Conservation (phyloP, 352 stramenopile genomes). For the Globisporangium ultimum region DNA sequence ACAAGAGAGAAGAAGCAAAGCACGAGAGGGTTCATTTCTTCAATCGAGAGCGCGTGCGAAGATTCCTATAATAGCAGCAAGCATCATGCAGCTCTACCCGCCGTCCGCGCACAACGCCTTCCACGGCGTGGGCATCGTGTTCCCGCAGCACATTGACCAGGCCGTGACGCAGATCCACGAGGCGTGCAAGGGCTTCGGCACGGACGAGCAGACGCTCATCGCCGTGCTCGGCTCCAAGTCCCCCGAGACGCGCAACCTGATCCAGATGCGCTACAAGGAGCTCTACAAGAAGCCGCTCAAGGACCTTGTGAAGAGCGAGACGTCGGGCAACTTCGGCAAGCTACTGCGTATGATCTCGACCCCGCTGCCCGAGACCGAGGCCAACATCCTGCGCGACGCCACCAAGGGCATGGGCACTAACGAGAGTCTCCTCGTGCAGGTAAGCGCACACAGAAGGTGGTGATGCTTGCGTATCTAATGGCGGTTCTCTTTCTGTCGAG, state of each 20-base stretch:
- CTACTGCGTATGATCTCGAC: conserved; percentile 73
- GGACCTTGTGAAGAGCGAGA: conserved; percentile 63
- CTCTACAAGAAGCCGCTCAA: conserved; percentile 57
- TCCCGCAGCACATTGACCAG: conserved; percentile 52
- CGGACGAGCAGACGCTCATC: conserved; percentile 74
- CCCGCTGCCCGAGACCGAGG: conserved; percentile 66
- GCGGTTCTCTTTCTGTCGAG: background rate
- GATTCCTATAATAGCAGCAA: no score
- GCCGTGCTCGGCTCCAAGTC: conserved; percentile 64
- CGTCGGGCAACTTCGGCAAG: conserved; percentile 67
- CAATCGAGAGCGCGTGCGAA: no score
- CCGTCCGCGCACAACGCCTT: conserved; percentile 51
- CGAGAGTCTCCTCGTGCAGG: conserved; percentile 60
- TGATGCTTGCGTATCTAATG: no score
- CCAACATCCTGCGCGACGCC: conserved; percentile 59
- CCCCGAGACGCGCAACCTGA: conserved; percentile 61
- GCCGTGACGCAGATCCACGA: conserved; percentile 64
- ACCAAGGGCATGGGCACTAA: conserved; percentile 73
- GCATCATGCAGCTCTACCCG: conserved; percentile 70
- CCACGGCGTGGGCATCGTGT: conserved; percentile 39
- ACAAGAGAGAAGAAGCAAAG: background rate
- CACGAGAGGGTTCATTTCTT: background rate
- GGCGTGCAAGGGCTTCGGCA: conserved; percentile 66
- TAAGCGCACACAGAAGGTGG: conserved; percentile 2
- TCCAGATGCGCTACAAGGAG: conserved; percentile 67